Percentiles rank a stretch among this genome's conserved stretches.
phyloP scores from a whole-genome alignment of 148 eudicot genomes.

The Amaranthus cruentus region DNA sequence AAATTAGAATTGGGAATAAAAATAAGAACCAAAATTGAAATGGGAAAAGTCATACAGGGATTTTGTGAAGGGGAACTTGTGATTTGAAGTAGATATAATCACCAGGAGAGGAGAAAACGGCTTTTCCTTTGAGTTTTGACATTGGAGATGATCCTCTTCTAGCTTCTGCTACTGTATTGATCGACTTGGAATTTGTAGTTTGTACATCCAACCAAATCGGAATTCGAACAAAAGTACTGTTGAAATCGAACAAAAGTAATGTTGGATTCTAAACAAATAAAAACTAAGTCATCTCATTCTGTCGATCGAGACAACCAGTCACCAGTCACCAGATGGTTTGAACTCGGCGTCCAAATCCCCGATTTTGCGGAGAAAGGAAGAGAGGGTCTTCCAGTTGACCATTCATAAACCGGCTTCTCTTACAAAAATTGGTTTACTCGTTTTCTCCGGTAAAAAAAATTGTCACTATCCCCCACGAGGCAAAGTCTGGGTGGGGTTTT shows the following conservation, averaged over 20 bases:
- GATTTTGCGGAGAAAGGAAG: background rate
- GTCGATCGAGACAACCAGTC: background rate
- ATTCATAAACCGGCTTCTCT: too few relatives aligned
- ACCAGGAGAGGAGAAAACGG: conserved; percentile 71
- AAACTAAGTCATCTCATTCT: background rate
- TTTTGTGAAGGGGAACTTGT: conserved; percentile 96
- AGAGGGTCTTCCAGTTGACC: background rate
- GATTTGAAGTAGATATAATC: conserved; percentile 97
- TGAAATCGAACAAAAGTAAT: background rate
- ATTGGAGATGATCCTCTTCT: background rate
- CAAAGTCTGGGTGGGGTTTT: too few relatives aligned
- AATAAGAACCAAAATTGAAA: conserved; percentile 10
- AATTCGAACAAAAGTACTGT: background rate
- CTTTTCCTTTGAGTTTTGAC: conserved; percentile 35
- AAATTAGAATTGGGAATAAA: background rate
- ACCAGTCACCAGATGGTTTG: background rate
- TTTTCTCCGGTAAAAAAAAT: too few relatives aligned
- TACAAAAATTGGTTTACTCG: too few relatives aligned
- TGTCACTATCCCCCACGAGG: too few relatives aligned
- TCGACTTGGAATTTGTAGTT: too few relatives aligned
- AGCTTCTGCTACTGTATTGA: background rate
- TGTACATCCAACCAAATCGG: too few relatives aligned
- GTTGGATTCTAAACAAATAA: conserved; percentile 2
- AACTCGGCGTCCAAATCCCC: background rate
- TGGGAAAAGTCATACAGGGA: conserved; percentile 55